phyloP scores from a whole-genome alignment of 148 eudicot species.

The Rhododendron kiyosumense region DNA sequence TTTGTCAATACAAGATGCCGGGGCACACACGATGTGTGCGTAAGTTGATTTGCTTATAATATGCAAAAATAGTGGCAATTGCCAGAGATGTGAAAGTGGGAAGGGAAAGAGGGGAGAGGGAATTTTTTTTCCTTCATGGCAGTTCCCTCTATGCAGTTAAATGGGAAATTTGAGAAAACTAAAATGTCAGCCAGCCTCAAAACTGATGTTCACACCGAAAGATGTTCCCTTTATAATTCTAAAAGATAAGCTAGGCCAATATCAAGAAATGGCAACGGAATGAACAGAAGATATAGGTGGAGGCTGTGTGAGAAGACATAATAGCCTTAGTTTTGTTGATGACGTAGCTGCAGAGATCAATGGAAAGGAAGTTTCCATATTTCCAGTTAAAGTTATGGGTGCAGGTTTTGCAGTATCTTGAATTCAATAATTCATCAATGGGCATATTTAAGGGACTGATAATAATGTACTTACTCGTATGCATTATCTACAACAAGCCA shows the following conservation, averaged over 20 bases:
- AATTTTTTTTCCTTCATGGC: not conserved
- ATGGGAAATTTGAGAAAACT: not conserved
- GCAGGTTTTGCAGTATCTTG: not conserved
- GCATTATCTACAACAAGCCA: slow-evolving; percentile 38
- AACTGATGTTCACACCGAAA: not conserved
- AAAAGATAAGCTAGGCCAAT: not conserved
- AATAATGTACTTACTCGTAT: slow-evolving; percentile 24
- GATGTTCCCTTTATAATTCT: not conserved
- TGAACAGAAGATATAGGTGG: not conserved
- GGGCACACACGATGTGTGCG: not conserved
- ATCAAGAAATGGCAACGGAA: not conserved
- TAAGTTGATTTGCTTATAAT: not conserved
- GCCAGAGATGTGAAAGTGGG: not conserved
- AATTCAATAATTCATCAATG: not conserved
- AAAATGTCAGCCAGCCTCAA: not conserved
- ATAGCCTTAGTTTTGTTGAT: not conserved
- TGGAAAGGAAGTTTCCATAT: not conserved
- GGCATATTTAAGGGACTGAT: not conserved
- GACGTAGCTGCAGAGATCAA: not conserved
- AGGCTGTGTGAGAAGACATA: not conserved
- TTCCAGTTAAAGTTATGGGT: not conserved
- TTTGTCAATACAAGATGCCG: not conserved
- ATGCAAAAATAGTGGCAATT: not conserved
- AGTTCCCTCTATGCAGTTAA: not conserved
- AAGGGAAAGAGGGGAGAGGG: not conserved